Evolutionary conservation across 1,139 yeast genomes (phyloP).

Genomic region (Blastobotrys proliferans): DNA sequence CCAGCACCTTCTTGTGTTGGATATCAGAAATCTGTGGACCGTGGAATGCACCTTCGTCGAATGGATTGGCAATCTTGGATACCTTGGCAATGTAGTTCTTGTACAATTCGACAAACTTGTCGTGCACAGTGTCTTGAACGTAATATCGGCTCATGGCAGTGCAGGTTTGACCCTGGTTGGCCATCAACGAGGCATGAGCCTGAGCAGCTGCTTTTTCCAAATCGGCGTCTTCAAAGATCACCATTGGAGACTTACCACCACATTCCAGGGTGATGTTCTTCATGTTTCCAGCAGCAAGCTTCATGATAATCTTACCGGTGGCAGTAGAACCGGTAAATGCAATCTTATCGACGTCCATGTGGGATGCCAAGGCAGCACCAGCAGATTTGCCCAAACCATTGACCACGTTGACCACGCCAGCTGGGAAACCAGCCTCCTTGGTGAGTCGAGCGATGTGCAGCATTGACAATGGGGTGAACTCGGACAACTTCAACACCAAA

Average conservation of each 20-base stretch:
- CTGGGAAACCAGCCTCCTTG: constrained; percentile 70
- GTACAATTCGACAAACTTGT: constrained; percentile 54
- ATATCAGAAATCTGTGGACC: constrained; percentile 80
- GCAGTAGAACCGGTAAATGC: constrained; percentile 88
- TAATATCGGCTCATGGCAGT: constrained; percentile 80
- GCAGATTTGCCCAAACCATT: constrained; percentile 69
- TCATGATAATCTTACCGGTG: constrained; percentile 73
- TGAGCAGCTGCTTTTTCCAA: constrained; percentile 54
- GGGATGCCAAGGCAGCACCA: constrained; percentile 69
- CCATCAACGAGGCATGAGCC: constrained; percentile 58
- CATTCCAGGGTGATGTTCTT: constrained; percentile 78
- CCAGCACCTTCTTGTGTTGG: constrained; percentile 72
- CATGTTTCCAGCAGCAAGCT: constrained; percentile 66
- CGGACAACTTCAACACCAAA: constrained; percentile 71
- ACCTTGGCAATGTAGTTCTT: constrained; percentile 51
- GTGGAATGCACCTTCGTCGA: constrained; percentile 65
- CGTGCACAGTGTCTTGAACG: constrained; percentile 72
- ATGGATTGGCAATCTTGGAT: constrained; percentile 70
- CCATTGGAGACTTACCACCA: constrained; percentile 83
- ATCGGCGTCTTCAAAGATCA: constrained; percentile 70
- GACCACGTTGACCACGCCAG: constrained; percentile 70
- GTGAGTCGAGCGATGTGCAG: constrained; percentile 56
- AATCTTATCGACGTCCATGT: constrained; percentile 66
- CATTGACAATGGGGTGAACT: constrained; percentile 74
- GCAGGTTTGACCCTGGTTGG: constrained; percentile 83